phyloP scores from a whole-genome alignment of 371 early-diverging fungal genomes.

The Thermomucor indicae-seudaticae region DNA sequence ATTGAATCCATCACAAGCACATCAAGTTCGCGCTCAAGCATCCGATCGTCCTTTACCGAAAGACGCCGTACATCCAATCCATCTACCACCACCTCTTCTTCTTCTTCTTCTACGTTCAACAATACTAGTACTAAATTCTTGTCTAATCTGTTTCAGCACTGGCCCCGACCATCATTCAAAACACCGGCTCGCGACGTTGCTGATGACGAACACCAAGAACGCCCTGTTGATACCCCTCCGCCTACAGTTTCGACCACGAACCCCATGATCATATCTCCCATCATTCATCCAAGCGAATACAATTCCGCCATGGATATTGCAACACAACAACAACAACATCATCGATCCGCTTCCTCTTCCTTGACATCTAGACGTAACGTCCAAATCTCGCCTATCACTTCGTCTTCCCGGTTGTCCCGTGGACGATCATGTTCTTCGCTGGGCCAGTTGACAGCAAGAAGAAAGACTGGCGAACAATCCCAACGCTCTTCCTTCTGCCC shows the following conservation, averaged over 20 bases:
- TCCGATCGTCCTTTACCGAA: conserved; percentile 11
- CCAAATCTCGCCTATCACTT: background rate
- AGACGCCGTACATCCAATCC: conserved; percentile 9
- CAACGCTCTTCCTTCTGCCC: background rate
- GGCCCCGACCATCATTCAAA: background rate
- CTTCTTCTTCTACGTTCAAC: background rate
- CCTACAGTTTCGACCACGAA: background rate
- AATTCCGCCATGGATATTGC: conserved; percentile 4
- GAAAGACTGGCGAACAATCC: background rate
- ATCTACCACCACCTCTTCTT: background rate
- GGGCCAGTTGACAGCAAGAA: conserved; percentile 1
- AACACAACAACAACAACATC: background rate
- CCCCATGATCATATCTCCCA: conserved; percentile 4
- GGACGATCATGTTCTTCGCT: conserved; percentile 8
- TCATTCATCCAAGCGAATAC: conserved; percentile 9
- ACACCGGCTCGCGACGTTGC: background rate
- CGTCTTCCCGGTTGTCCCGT: conserved; percentile 1
- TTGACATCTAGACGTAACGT: conserved; percentile 1
- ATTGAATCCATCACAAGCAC: conserved; percentile 12
- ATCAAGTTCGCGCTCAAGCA: conserved; percentile 5
- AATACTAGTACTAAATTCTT: conserved; percentile 8
- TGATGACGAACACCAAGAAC: background rate
- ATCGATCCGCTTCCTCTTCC: conserved; percentile 7
- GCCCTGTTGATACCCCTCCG: background rate
- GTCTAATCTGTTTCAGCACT: conserved; percentile 11